Evolutionary conservation across 768 basidiomycete species (phyloP).

Genomic region (Tricholoma furcatifolium): DNA sequence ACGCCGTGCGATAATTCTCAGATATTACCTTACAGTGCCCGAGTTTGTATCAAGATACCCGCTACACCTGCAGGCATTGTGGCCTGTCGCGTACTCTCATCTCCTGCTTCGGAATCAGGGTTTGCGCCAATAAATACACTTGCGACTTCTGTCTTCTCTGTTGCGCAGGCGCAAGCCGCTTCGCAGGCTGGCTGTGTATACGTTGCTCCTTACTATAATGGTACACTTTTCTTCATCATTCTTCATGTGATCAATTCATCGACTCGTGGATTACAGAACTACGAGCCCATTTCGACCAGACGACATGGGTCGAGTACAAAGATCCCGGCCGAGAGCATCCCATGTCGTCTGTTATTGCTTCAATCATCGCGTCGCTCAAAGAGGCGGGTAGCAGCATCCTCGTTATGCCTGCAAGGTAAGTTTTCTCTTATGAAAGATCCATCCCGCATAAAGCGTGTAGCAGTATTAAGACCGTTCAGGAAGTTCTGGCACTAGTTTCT

Average conservation of each 20-base stretch:
- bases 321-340: conserved; percentile 41
- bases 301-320: conserved; percentile 36
- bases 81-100: conserved; percentile 45
- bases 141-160: conserved; percentile 52
- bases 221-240: conserved; percentile 18
- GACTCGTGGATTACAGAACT: conserved; percentile 30
- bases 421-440: background rate
- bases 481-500: conserved; percentile 40
- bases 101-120: conserved; percentile 24
- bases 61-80: conserved; percentile 50
- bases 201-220: conserved; percentile 59
- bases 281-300: conserved; percentile 44
- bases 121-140: conserved; percentile 42
- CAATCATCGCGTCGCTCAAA: conserved; percentile 38
- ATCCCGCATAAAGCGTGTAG: background rate
- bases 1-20: background rate
- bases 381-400: conserved; percentile 32
- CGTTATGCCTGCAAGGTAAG: conserved; percentile 51
- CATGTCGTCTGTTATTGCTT: conserved; percentile 35
- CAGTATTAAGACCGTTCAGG: conserved; percentile 39
- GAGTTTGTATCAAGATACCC: conserved; percentile 62
- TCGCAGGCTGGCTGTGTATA: conserved; percentile 51
- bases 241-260: background rate
- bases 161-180: conserved; percentile 56
- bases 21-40: conserved; percentile 27